Base-by-base conservation (phyloP, 2,329 filamentous ascomycete genomes). In the Colletotrichum siamense region DNA sequence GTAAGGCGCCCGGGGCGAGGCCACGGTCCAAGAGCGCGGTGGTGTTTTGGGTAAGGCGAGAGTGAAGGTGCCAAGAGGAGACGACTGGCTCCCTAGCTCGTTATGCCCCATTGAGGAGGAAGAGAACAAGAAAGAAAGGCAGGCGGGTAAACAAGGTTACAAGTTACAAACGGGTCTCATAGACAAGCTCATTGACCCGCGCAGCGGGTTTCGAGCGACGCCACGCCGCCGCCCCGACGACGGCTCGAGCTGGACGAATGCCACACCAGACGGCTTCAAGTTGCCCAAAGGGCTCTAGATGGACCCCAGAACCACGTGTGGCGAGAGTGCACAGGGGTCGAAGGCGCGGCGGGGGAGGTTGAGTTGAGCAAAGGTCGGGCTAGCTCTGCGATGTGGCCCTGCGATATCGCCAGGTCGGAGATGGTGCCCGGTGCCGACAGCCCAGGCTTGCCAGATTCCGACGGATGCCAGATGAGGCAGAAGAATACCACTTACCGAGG, bases 121-220 rank as follows among this genome's bases (percentile, higher is more conserved):
- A 39, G 30, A 62, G 22, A 32, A 32, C 24, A 44, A 30, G 10
- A 26, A 24, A 24, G 22, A 39, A 24, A 69, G 24, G 67, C 24
- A 36, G 22, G 22, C 15, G 59, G 18, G 62, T 22, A 52, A 57
- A 55, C 63, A 73, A 66, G 64, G 16, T 68, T 39, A 28, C 73
- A 26, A 64, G 16, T 68, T 39, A 28, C 73, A 32, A 64, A 73
- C 63, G 63, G 64, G 73, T 64, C 63, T 73, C 64, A 68, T 59
- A 55, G 52, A 49, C 30, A 34, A 69, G 49, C 59, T 34, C 57
- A 69, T 69, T 52, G 39, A 66, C 76, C 76, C 76, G 66, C 69
- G 65, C 68, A 39, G 73, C 65, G 76, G 76, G 66, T 70, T 77
- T 73, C 69, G 69, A 70, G 30, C 49, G 57, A 63, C 76, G 76